These are phyloP conservation scores for Blastobotrys capitulatus DNA, from an alignment of 1,139 yeast species.

Conservation along the genomic window DNA sequence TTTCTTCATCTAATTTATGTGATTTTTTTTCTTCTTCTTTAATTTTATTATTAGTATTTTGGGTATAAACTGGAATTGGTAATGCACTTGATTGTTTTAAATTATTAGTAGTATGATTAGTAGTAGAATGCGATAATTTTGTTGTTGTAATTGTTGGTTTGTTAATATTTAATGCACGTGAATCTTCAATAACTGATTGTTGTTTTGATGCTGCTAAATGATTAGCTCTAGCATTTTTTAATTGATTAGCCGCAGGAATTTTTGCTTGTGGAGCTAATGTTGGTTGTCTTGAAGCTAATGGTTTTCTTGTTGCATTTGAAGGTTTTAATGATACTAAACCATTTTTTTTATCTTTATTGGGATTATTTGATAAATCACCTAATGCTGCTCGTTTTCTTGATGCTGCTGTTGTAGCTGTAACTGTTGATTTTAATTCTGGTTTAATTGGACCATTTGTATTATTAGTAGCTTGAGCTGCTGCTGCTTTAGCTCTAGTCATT, in stretches of 20 bases:
- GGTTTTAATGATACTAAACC: slow-evolving; percentile 3
- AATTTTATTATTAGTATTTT: not conserved
- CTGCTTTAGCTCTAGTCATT: slow-evolving; percentile 15
- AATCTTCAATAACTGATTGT: slow-evolving; percentile 6
- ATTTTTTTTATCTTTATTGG: slow-evolving; percentile 8
- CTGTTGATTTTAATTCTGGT: slow-evolving; percentile 1
- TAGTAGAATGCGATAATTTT: not conserved
- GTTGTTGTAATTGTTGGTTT: too few species aligned
- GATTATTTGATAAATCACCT: slow-evolving; percentile 15
- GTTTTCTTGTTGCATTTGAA: not conserved
- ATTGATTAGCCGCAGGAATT: slow-evolving; percentile 1
- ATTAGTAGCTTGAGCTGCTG: slow-evolving; percentile 9
- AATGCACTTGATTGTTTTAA: not conserved
- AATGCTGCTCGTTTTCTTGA: slow-evolving; percentile 15
- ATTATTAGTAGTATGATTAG: not conserved
- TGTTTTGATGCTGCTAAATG: slow-evolving; percentile 6
- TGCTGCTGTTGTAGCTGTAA: not conserved
- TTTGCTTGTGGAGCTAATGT: slow-evolving; percentile 9
- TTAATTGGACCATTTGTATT: slow-evolving; percentile 4
- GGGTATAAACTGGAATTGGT: slow-evolving; percentile 12
- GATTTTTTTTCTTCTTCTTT: slow-evolving; percentile 1
- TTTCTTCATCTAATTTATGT: slow-evolving; percentile 7
- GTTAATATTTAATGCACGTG: not conserved
- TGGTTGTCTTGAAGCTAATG: slow-evolving; percentile 7
- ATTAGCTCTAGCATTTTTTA: slow-evolving; percentile 4